phyloP scores from a whole-genome alignment of 2,329 filamentous ascomycete species.

The Penicillium polonicum region DNA sequence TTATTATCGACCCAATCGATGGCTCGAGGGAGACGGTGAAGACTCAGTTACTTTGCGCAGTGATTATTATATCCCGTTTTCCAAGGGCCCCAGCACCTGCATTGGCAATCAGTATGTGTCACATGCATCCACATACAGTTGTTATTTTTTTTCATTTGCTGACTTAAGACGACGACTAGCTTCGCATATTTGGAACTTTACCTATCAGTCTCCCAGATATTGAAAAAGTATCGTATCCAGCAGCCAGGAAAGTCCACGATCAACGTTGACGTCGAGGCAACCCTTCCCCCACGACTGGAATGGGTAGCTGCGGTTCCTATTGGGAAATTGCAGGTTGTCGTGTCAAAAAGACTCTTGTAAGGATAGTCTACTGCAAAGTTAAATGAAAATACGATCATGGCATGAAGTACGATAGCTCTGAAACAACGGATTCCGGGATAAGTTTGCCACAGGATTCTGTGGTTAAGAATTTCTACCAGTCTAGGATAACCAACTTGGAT shows the following conservation, averaged over 20 bases:
- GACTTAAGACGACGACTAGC: not conserved
- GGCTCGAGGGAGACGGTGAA: not conserved
- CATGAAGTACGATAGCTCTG: too few species aligned
- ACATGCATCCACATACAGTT: not conserved
- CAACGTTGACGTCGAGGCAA: not conserved
- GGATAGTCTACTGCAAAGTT: too few species aligned
- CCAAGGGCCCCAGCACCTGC: not conserved
- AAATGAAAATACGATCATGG: too few species aligned
- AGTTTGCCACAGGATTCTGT: too few species aligned
- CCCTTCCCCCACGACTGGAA: not conserved
- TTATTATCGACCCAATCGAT: not conserved
- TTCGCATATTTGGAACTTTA: not conserved
- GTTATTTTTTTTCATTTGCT: not conserved
- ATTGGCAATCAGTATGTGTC: not conserved
- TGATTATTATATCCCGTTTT: not conserved
- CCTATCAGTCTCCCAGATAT: not conserved
- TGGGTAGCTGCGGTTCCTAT: not conserved
- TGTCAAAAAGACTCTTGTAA: not conserved
- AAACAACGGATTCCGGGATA: too few species aligned
- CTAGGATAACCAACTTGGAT: too few species aligned
- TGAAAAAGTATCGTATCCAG: not conserved
- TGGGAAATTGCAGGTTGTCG: not conserved
- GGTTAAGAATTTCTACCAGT: too few species aligned
- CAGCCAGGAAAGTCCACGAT: not conserved
- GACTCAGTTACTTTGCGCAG: not conserved